Conservation (phyloP, 2,329 filamentous ascomycete species). For the Dactylonectria macrodidyma region DNA sequence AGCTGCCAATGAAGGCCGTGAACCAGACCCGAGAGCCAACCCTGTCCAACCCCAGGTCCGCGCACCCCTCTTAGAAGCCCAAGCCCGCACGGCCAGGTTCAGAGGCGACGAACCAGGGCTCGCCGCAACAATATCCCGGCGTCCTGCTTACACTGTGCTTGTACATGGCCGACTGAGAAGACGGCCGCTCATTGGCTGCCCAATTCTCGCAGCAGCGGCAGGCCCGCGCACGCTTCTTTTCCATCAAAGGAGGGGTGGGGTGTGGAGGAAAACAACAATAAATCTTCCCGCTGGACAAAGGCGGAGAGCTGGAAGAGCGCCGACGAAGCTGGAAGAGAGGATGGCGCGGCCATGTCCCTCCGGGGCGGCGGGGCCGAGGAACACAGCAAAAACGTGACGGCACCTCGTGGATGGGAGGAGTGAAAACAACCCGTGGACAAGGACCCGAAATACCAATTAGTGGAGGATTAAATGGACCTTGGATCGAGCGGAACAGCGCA, state of each 20-base stretch:
- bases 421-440: too few species aligned
- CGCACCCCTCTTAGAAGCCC: not conserved
- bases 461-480: not conserved
- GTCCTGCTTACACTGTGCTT: not conserved
- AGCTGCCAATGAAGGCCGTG: slow-evolving; percentile 1
- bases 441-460: not conserved
- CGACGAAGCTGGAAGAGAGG: not conserved
- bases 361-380: not conserved
- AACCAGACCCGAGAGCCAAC: not conserved
- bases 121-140: not conserved
- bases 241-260: not conserved
- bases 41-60: slow-evolving; percentile 3
- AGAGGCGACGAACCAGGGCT: not conserved
- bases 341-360: not conserved
- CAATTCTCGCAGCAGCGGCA: slow-evolving; percentile 8
- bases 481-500: not conserved
- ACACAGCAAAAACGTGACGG: not conserved
- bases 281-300: not conserved
- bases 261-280: not conserved
- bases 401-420: not conserved
- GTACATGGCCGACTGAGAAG: not conserved
- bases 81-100: not conserved
- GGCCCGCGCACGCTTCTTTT: not conserved
- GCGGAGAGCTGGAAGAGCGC: not conserved
- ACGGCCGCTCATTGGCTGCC: slow-evolving; percentile 18